A percentile compares a stretch with the other conserved stretches of the same genome.
phyloP scores from a whole-genome alignment of 2,329 filamentous ascomycete genomes.

The Claviceps paspali region DNA sequence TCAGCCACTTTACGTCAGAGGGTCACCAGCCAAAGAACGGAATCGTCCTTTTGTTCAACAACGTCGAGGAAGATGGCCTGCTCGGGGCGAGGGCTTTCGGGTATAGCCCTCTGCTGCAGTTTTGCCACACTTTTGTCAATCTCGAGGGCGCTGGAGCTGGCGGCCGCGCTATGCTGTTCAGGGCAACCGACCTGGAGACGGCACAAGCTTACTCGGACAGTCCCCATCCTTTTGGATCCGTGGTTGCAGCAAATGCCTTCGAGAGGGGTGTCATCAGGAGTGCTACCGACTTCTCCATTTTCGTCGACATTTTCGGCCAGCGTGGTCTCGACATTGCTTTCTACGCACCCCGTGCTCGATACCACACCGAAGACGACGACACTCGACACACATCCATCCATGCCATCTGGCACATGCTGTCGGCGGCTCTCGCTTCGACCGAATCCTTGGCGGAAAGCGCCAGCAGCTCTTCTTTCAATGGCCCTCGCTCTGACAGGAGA shows the following conservation, averaged over 20 bases:
- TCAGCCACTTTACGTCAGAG: conserved; percentile 67
- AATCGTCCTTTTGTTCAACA: conserved; percentile 78
- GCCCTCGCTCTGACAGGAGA: conserved; percentile 36
- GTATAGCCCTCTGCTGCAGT: conserved; percentile 63
- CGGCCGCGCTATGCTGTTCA: conserved; percentile 73
- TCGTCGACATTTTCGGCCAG: conserved; percentile 61
- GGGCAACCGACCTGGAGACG: conserved; percentile 74
- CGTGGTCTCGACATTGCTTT: conserved; percentile 88
- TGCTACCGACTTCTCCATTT: conserved; percentile 80
- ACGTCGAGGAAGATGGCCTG: conserved; percentile 86
- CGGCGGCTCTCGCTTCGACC: conserved; percentile 61
- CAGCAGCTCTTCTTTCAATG: conserved; percentile 46
- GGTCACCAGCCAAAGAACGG: conserved; percentile 63
- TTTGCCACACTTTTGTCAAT: conserved; percentile 81
- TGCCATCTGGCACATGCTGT: conserved; percentile 90
- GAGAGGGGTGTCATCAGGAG: conserved; percentile 63
- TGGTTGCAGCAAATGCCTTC: conserved; percentile 74
- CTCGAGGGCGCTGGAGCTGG: conserved; percentile 90
- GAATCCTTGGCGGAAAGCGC: conserved; percentile 54
- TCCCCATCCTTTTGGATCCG: conserved; percentile 66
- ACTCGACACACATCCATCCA: conserved; percentile 55
- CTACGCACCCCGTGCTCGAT: conserved; percentile 68
- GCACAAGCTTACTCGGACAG: conserved; percentile 61
- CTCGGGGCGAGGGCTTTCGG: conserved; percentile 78
- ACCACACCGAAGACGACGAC: conserved; percentile 87